Conservation (phyloP, 768 basidiomycete species). For the Phylloporus sp. region DNA sequence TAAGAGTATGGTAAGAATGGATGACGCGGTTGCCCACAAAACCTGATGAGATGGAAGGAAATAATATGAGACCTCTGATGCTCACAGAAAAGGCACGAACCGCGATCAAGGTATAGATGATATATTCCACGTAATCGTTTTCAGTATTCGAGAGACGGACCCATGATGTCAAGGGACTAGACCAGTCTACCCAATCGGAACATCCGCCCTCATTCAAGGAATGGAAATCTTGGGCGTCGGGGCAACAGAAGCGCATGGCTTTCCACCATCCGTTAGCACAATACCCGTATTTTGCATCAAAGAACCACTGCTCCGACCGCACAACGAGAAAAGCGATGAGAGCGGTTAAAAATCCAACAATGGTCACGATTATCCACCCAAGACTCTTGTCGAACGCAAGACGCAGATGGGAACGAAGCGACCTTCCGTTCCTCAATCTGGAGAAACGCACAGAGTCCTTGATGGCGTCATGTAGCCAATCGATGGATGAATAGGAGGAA, state of each 20-base stretch:
- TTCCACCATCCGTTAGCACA: constrained; percentile 69
- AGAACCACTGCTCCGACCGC: constrained; percentile 82
- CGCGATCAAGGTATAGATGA: constrained; percentile 70
- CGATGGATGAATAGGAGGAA: constrained; percentile 84
- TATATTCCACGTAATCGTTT: constrained; percentile 56
- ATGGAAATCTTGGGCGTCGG: constrained; percentile 22
- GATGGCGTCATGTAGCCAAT: constrained; percentile 96
- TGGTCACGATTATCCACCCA: constrained; percentile 87
- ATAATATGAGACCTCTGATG: not conserved
- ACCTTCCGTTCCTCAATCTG: constrained; percentile 64
- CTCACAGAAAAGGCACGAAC: constrained; percentile 44
- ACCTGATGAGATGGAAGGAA: constrained; percentile 43
- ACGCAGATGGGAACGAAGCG: constrained; percentile 60
- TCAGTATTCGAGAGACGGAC: constrained; percentile 5
- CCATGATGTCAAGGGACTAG: constrained; percentile 45
- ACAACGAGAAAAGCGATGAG: constrained; percentile 84
- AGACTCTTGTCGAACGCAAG: constrained; percentile 71
- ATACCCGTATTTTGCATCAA: constrained; percentile 90
- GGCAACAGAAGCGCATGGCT: constrained; percentile 82
- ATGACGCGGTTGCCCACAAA: constrained; percentile 65
- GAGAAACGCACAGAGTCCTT: constrained; percentile 86
- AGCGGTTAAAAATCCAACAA: constrained; percentile 85
- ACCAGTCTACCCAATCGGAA: constrained; percentile 74
- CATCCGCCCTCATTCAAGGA: constrained; percentile 43
- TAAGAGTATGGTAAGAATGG: constrained; percentile 78